Evolutionary conservation across 352 stramenopile species (phyloP), one percentile per base, ranked within the genome.

Genomic region (Phytophthora sp.): DNA sequence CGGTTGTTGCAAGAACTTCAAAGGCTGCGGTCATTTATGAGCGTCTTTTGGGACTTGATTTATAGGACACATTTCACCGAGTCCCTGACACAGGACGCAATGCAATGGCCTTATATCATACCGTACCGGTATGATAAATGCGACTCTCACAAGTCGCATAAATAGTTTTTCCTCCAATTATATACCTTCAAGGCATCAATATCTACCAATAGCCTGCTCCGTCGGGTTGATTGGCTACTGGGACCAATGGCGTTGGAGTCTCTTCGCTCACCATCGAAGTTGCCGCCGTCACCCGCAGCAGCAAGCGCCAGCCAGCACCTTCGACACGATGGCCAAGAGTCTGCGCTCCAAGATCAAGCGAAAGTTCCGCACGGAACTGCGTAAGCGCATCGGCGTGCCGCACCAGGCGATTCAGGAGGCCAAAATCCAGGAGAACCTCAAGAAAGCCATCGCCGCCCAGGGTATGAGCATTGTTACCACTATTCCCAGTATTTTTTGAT

Each of bases 321-420:
- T 39, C 21, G 39, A 59, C 36, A 88, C 66, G 57, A 95, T 95
- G 87, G 87, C 85, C 52, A 95, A 95, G 83, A 90, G 82, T 81
- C 71, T 95, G 73, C 85, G 87, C 66, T 95, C 87, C 54, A 95
- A 95, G 79, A 92, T 95, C 75, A 95, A 95, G 82, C 85, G 86
- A 69, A 88, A 86, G 74, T 95, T 93, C 79, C 87, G 87, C 66
- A 90, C 84, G 66, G 85, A 95, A 77, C 76, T 95, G 62, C 84
- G 85, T 51, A 85, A 93, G 72, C 81, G 80, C 57, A 86, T 95
- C 57, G 87, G 87, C 45, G 84, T 92, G 63, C 85, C 85, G 26
- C 85, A 91, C 72, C 74, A 88, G 64, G 73, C 72, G 21, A 59
- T 84, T 45, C 82, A 89, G 66, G 82, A 93, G 54, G 80, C 80